Conservation (phyloP, 129 eudicot species). For the Silybum marianum region DNA sequence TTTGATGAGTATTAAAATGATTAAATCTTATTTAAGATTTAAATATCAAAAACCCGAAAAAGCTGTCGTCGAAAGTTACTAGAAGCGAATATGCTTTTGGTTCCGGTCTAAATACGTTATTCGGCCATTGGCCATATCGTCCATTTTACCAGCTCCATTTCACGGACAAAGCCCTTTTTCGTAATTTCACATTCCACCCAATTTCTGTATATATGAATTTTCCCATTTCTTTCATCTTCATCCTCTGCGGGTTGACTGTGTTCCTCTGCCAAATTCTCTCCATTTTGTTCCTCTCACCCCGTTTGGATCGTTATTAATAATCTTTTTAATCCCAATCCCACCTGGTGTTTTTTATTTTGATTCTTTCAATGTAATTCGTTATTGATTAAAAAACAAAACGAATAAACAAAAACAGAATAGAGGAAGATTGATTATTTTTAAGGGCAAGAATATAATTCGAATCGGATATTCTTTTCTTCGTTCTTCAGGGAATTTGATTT, state of each 20-base stretch:
- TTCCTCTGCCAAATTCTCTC: slow-evolving; percentile 11
- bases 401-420: neutral
- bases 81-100: slow-evolving; percentile 13
- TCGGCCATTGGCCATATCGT: slow-evolving; percentile 17
- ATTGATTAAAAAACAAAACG: neutral
- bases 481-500: neutral
- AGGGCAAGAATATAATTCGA: too few relatives aligned
- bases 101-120: slow-evolving; percentile 45
- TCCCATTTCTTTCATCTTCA: slow-evolving; percentile 29
- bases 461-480: neutral
- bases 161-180: slow-evolving; percentile 42
- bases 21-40: too few relatives aligned
- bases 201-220: slow-evolving; percentile 30
- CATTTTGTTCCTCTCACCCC: slow-evolving; percentile 19
- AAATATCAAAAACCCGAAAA: too few relatives aligned
- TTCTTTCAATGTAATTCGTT: neutral
- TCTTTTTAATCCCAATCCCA: neutral
- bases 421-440: neutral
- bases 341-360: neutral
- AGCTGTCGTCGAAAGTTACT: slow-evolving; percentile 27
- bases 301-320: slow-evolving; percentile 7
- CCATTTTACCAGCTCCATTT: slow-evolving; percentile 33
- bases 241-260: slow-evolving; percentile 52
- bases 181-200: slow-evolving; percentile 43
- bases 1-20: too few relatives aligned